Evolutionary conservation across 139 green algal genomes (phyloP).

Genomic region (Chlamydomonas sp.): DNA sequence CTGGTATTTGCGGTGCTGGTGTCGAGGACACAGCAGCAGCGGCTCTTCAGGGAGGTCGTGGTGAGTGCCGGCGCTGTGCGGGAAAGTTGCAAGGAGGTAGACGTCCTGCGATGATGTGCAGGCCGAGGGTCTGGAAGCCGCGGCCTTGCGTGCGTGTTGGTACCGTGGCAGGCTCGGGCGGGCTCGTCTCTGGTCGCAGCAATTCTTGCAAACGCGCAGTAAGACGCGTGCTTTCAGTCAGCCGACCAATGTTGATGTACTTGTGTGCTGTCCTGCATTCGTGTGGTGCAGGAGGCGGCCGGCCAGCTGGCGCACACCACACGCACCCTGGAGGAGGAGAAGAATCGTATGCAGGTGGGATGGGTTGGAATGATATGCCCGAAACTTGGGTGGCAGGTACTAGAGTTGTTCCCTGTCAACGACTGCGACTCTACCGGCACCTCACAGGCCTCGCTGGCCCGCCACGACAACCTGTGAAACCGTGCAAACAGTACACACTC

Average conservation of each 20-base stretch:
- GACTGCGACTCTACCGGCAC: not conserved
- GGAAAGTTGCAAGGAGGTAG: too few relatives aligned
- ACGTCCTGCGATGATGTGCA: too few relatives aligned
- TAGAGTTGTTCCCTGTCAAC: not conserved
- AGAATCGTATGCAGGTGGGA: slow-evolving; percentile 41
- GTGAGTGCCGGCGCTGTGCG: not conserved
- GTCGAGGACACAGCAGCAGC: slow-evolving; percentile 18
- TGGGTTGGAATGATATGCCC: not conserved
- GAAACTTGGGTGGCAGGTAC: too few relatives aligned
- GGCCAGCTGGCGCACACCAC: slow-evolving; percentile 24
- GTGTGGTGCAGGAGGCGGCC: not conserved
- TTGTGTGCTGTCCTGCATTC: too few relatives aligned
- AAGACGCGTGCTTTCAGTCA: too few relatives aligned
- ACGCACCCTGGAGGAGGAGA: slow-evolving; percentile 33
- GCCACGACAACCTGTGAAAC: not conserved
- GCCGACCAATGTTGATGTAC: too few relatives aligned
- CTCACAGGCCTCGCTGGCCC: not conserved
- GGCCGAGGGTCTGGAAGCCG: too few relatives aligned
- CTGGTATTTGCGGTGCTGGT: slow-evolving; percentile 33
- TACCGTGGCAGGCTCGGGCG: too few relatives aligned
- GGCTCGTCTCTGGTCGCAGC: too few relatives aligned
- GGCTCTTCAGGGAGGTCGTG: slow-evolving; percentile 28
- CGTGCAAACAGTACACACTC: too few relatives aligned
- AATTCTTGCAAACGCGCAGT: too few relatives aligned
- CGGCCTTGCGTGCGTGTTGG: too few relatives aligned